A percentile compares a stretch with the other conserved stretches of the same genome.
phyloP scores from a whole-genome alignment of 306 rosid species.

The Lathyrus sativus region DNA sequence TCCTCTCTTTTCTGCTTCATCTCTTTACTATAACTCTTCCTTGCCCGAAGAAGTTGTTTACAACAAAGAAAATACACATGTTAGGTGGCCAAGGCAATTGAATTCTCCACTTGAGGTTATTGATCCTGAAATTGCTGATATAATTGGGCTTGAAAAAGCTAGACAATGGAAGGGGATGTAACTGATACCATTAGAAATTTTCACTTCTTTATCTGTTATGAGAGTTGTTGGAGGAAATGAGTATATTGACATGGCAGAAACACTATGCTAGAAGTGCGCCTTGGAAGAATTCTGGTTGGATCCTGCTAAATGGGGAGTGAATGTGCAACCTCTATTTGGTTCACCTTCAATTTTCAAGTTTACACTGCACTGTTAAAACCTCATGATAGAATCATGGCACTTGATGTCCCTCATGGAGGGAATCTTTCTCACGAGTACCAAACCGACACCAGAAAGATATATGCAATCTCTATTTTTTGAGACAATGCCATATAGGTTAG shows the following conservation, averaged over 20 bases:
- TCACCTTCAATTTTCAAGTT: constrained; percentile 95
- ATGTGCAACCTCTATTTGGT: constrained; percentile 93
- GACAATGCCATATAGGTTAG: constrained; percentile 82
- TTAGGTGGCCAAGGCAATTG: constrained; percentile 97
- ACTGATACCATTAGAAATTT: constrained; percentile 92
- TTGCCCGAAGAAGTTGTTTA: constrained; percentile 86
- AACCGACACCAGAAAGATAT: constrained; percentile 89
- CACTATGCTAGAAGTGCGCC: constrained; percentile 98
- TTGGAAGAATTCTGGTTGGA: constrained; percentile 91
- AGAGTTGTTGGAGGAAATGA: constrained; percentile 99
- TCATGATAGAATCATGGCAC: too few species aligned
- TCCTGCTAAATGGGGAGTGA: constrained; percentile 99
- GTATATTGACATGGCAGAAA: constrained; percentile 99
- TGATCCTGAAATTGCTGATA: constrained; percentile 91
- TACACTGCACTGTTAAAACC: constrained; percentile 96
- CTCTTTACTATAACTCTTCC: constrained; percentile 84
- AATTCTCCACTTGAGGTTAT: constrained; percentile 81
- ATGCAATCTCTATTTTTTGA: constrained; percentile 81
- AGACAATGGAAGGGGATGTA: constrained; percentile 96
- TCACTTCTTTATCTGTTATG: constrained; percentile 94
- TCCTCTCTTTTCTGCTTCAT: constrained; percentile 57
- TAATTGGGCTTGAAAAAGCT: constrained; percentile 93
- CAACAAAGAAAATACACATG: constrained; percentile 72
- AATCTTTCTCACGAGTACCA: constrained; percentile 99
- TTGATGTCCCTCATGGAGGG: constrained; percentile 99